Evolutionary conservation across 2,329 filamentous ascomycete species (phyloP).

Genomic region (Metarhizium humberi): DNA sequence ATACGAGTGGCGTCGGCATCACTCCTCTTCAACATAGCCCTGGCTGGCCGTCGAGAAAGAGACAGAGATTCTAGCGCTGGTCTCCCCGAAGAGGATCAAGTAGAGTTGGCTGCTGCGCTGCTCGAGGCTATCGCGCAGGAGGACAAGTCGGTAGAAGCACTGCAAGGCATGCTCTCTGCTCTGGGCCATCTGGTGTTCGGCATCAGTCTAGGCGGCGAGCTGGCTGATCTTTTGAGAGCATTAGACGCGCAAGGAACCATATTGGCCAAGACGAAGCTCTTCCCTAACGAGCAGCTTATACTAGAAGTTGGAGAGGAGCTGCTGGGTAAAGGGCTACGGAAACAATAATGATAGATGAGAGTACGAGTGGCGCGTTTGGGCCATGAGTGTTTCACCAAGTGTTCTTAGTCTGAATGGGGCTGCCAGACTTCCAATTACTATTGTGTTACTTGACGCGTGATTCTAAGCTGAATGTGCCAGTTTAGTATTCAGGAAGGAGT

Average conservation of each 20-base stretch:
- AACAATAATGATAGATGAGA: slow-evolving; percentile 12
- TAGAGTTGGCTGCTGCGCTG: slow-evolving; percentile 73
- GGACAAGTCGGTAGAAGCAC: slow-evolving; percentile 55
- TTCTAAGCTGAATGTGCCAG: not conserved
- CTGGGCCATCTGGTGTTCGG: slow-evolving; percentile 70
- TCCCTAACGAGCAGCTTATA: slow-evolving; percentile 50
- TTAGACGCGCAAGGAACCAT: slow-evolving; percentile 67
- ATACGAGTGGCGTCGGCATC: slow-evolving; percentile 75
- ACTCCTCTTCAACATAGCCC: slow-evolving; percentile 73
- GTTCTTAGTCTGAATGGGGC: not conserved
- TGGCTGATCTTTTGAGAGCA: slow-evolving; percentile 69
- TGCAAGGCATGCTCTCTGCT: slow-evolving; percentile 68
- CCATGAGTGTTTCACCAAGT: not conserved
- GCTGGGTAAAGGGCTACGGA: slow-evolving; percentile 39
- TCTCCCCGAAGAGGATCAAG: slow-evolving; percentile 60
- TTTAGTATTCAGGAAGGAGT: not conserved
- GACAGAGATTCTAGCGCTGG: slow-evolving; percentile 45
- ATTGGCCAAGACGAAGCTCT: slow-evolving; percentile 43
- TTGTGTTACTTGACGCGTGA: not conserved
- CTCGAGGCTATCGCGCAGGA: slow-evolving; percentile 62
- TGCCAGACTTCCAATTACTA: not conserved
- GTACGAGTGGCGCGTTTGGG: not conserved
- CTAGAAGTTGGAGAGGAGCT: slow-evolving; percentile 42
- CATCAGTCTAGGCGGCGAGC: slow-evolving; percentile 58
- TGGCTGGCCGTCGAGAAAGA: slow-evolving; percentile 58